Evolutionary conservation across 1,139 yeast species (phyloP), one percentile per base, ranked within the genome.

Genomic region (Taphrina communis): DNA sequence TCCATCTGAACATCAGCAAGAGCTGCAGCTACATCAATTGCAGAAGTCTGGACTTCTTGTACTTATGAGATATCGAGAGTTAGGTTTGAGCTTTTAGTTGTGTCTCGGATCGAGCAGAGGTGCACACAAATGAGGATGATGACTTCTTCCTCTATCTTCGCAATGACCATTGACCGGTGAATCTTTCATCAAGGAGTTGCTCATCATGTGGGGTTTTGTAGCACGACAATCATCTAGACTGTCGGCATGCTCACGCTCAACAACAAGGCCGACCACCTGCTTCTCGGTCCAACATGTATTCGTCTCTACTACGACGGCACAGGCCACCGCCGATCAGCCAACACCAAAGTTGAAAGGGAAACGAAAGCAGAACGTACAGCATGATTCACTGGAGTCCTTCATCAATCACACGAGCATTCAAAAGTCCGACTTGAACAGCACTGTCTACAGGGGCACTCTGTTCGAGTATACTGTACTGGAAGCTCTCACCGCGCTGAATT

Each of bases 391-490:
- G 19, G 59, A 25, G 19, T 44, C 71, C 4, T 72, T 70, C 57
- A 60, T 71, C 41, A 51, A 44, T 39, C 70, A 72, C 55, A 69
- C 72, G 9, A 55, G 62, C 14, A 35, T 38, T 8, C 46, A 52
- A 12, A 50, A 57, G 6, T 69, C 70, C 9, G 62, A 69, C 17
- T 46, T 65, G 12, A 36, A 41, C 38, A 65, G 72, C 21, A 71
- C 72, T 6, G 68, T 67, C 17, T 72, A 70, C 61, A 67, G 63
- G 14, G 75, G 75, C 11, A 73, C 75, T 1, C 52, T 72, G 14
- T 73, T 66, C 66, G 75, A 73, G 39, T 73, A 71, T 61, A 68
- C 67, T 12, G 72, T 72, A 9, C 70, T 66, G 7, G 73, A 70
- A 11, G 69, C 74, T 9, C 70, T 73, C 1, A 35, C 21, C n/a